Base-by-base conservation (phyloP, 2,329 filamentous ascomycete species). In the Pyrenochaeta sp. region DNA sequence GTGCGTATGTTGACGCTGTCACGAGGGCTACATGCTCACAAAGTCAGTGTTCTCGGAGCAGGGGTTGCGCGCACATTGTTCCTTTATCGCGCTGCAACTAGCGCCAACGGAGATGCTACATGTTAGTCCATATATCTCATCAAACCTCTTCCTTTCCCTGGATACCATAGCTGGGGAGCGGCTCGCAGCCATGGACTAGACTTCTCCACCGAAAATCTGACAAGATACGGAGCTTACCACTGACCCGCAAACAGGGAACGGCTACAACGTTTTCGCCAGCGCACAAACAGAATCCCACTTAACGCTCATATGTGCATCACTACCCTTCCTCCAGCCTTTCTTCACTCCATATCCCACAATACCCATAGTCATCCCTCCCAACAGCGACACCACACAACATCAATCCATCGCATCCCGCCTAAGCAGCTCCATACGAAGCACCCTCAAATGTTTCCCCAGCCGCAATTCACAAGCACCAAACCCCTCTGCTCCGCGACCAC, bases 41-140 rank as follows among this genome's bases (percentile, higher is more conserved):
- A n/a, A 5, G 15, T n/a, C 42, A 72, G 68, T 43, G 76, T 76
- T 4, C 64, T 75, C 1, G 73, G 60, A 13, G 69, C 72, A 9
- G 75, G 72, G 28, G 64, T 71, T 27, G 68, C 69, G 32, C 64
- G 77, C 19, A 76, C 77, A n/a, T 62, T 69, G 28, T 74, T 72
- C 50, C 64, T 75, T 13, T 44, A 44, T 13, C 51, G 58, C 25
- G 54, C 75, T 10, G 66, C 56, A 46, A 19, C 58, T 28, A 58
- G 61, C 54, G 8, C 42, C 22, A 56, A 56, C 36, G 61, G 62
- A 36, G 68, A 72, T 50, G 56, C 64, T n/a, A 69, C 68, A 4
- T 69, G 68, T 71, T 9, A 42, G 37, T 32, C 19, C n/a, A 53
- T 19, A 22, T 4, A 2, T 34, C 48, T 54, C 50, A 60, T 52